Evolutionary conservation across 768 basidiomycete species (phyloP).

Genomic region (Suillus cothurnatus): DNA sequence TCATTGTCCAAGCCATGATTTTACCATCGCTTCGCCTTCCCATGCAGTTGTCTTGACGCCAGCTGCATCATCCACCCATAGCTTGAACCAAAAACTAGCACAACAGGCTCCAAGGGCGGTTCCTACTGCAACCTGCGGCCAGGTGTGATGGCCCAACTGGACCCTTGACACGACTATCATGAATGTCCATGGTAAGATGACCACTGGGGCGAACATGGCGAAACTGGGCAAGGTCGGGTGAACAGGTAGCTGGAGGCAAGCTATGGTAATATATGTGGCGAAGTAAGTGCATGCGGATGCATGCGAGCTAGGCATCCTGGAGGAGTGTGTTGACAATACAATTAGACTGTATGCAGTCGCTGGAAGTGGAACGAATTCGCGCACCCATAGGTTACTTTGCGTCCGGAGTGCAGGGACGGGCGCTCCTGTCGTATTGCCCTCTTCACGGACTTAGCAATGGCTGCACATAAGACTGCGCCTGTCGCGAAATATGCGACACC

Average conservation of each 20-base stretch:
- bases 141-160: constrained; percentile 78
- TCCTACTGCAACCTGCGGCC: constrained; percentile 67
- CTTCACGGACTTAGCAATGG: constrained; percentile 66
- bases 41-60: constrained; percentile 24
- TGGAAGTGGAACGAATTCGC: constrained; percentile 18
- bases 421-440: constrained; percentile 63
- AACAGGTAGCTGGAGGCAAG: constrained; percentile 57
- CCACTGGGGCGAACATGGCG: constrained; percentile 38
- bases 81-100: constrained; percentile 55
- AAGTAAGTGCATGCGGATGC: constrained; percentile 69
- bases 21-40: constrained; percentile 14
- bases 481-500: constrained; percentile 60
- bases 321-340: not conserved
- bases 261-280: constrained; percentile 59
- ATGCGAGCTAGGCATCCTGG: constrained; percentile 85
- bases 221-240: constrained; percentile 53
- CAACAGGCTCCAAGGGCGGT: constrained; percentile 54
- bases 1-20: constrained; percentile 1
- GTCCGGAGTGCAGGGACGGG: constrained; percentile 42
- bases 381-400: constrained; percentile 71
- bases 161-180: constrained; percentile 65
- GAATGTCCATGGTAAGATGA: constrained; percentile 57
- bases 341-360: not conserved
- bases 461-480: constrained; percentile 57
- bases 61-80: constrained; percentile 47